Evolutionary conservation across 257 asterid genomes (phyloP).

Genomic region (Schizonepeta tenuifolia): DNA sequence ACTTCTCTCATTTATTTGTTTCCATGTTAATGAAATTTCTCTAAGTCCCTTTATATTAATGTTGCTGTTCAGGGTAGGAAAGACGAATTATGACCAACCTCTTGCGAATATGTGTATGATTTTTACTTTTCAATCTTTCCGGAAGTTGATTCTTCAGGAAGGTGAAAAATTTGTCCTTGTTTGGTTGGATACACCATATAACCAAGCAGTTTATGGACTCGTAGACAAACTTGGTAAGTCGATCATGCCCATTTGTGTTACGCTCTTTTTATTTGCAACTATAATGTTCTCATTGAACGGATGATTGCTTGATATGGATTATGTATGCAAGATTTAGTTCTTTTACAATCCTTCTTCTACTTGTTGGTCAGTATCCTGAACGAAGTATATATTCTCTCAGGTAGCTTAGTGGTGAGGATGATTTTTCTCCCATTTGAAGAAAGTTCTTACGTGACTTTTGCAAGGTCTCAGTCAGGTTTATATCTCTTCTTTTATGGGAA

Average conservation of each 20-base stretch:
- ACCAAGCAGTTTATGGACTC: conserved; percentile 97
- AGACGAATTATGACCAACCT: conserved; percentile 55
- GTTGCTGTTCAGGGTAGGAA: conserved; percentile 61
- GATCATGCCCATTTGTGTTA: conserved; percentile 13
- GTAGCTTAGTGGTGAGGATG: conserved; percentile 97
- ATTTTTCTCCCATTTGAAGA: conserved; percentile 97
- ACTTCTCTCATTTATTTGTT: conserved; percentile 20
- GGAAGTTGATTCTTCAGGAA: conserved; percentile 94
- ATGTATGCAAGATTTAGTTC: conserved; percentile 17
- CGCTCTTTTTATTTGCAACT: not conserved
- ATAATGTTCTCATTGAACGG: not conserved
- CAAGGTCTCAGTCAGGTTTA: conserved; percentile 98
- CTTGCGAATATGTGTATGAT: conserved; percentile 81
- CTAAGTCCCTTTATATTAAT: conserved; percentile 20
- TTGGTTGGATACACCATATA: conserved; percentile 95
- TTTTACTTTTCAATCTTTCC: conserved; percentile 85
- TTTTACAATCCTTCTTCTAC: conserved; percentile 22
- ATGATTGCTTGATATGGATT: conserved; percentile 29
- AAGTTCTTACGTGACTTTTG: conserved; percentile 90
- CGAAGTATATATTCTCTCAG: conserved; percentile 51
- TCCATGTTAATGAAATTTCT: conserved; percentile 20
- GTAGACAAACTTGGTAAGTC: conserved; percentile 89
- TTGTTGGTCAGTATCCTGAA: conserved; percentile 28
- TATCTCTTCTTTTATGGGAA: conserved; percentile 50
- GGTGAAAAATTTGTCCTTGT: conserved; percentile 97